Conservation (phyloP, 306 rosid species). For the Glycine soja region DNA sequence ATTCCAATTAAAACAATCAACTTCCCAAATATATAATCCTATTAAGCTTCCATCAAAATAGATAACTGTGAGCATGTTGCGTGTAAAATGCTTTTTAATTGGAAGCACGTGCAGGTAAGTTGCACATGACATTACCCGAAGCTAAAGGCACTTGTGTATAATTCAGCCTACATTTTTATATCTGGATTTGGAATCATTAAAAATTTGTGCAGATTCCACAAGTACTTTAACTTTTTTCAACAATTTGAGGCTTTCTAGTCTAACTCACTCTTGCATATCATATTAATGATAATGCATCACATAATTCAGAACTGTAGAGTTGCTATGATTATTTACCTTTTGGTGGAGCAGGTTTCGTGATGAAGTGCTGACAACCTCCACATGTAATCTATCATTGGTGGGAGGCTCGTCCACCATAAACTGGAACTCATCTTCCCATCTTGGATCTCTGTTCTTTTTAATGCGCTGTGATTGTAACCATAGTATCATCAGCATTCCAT, state of each 20-base stretch:
- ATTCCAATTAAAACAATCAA: not conserved
- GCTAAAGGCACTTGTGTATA: not conserved
- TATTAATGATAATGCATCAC: not conserved
- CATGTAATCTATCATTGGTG: constrained; percentile 70
- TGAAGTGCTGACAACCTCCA: constrained; percentile 83
- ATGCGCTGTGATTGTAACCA: constrained; percentile 61
- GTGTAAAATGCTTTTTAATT: not conserved
- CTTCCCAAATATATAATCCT: not conserved
- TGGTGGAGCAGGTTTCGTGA: constrained; percentile 78
- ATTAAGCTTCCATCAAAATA: not conserved
- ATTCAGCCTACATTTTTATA: constrained; percentile 19
- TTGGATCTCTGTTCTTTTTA: constrained; percentile 92
- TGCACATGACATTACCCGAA: not conserved
- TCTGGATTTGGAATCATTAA: constrained; percentile 26
- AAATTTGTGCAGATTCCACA: not conserved
- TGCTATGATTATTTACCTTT: constrained; percentile 62
- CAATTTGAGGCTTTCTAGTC: constrained; percentile 33
- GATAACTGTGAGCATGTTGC: not conserved
- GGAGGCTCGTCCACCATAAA: constrained; percentile 83
- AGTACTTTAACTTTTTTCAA: constrained; percentile 17
- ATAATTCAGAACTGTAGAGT: not conserved
- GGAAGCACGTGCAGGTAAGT: not conserved
- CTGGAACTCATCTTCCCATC: constrained; percentile 89
- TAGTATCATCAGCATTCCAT: constrained; percentile 7
- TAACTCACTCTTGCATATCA: constrained; percentile 20